Evolutionary conservation across 768 basidiomycete genomes (phyloP).

Genomic region (Psilocybe cubensis): DNA sequence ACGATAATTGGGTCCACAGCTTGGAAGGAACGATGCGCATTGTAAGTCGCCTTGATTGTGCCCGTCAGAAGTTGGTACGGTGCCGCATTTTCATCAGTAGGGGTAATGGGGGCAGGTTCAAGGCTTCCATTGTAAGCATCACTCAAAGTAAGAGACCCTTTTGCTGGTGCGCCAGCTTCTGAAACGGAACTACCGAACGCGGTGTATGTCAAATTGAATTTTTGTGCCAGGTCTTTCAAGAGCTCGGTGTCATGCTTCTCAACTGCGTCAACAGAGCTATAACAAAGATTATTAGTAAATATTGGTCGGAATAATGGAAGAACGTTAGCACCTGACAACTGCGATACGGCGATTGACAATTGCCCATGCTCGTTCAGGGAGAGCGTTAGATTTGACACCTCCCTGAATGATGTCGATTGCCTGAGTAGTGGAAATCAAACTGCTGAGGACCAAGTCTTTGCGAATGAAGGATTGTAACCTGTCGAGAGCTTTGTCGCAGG

Average conservation of each 20-base stretch:
- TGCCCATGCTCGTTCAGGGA: conserved; percentile 74
- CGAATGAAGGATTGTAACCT: conserved; percentile 52
- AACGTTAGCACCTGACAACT: conserved; percentile 47
- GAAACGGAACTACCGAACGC: conserved; percentile 55
- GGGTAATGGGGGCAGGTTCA: conserved; percentile 71
- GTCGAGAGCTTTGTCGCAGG: conserved; percentile 53
- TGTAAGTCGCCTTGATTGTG: conserved; percentile 65
- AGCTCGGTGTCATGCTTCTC: conserved; percentile 48
- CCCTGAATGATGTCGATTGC: conserved; percentile 75
- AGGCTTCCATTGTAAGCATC: conserved; percentile 53
- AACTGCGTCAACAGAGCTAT: conserved; percentile 47
- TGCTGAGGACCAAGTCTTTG: conserved; percentile 42
- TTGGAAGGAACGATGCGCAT: conserved; percentile 44
- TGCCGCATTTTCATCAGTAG: conserved; percentile 44
- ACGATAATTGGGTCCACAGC: conserved; percentile 42
- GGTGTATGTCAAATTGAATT: conserved; percentile 60
- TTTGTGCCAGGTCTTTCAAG: conserved; percentile 46
- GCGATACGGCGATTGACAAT: conserved; percentile 77
- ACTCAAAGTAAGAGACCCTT: conserved; percentile 53
- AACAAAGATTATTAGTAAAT: not conserved
- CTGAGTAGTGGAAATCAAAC: conserved; percentile 70
- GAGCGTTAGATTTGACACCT: conserved; percentile 76
- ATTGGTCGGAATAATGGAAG: conserved; percentile 9
- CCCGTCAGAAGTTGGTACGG: conserved; percentile 61
- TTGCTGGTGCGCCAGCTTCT: conserved; percentile 32